Percentiles rank a stretch among this genome's conserved stretches.
phyloP scores from a whole-genome alignment of 345 rosid species.

The Psidium friedrichsthalianum region DNA sequence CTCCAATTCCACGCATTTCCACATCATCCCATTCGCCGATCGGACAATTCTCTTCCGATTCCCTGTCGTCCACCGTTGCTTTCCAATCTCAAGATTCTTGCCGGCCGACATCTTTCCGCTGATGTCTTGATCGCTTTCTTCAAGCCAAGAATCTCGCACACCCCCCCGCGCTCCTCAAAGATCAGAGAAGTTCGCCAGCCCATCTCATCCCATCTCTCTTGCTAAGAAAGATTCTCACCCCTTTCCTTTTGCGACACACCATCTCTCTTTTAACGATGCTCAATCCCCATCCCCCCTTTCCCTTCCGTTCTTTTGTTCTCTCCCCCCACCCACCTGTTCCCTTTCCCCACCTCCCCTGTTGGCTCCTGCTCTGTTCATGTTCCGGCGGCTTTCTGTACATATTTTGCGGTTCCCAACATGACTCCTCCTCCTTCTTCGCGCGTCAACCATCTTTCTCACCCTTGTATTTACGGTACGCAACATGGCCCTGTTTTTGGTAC shows the following conservation, averaged over 20 bases:
- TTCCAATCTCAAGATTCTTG: constrained; percentile 24
- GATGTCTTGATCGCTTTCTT: constrained; percentile 1
- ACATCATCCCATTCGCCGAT: not conserved
- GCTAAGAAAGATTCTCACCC: not conserved
- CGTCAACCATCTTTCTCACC: constrained; percentile 59
- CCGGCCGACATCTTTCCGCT: not conserved
- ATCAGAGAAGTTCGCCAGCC: not conserved
- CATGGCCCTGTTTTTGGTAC: not conserved
- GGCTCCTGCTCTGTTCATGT: not conserved
- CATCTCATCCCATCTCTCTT: not conserved
- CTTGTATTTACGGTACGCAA: constrained; percentile 61
- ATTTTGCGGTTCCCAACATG: constrained; percentile 20
- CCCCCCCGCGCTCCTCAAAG: not conserved
- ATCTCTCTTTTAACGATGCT: constrained; percentile 1
- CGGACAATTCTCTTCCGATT: constrained; percentile 45
- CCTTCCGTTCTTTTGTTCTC: not conserved
- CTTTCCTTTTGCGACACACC: not conserved
- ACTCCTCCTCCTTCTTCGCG: constrained; percentile 37
- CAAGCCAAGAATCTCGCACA: constrained; percentile 11
- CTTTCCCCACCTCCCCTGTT: constrained; percentile 3
- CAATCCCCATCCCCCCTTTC: not conserved
- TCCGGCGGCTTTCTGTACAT: not conserved
- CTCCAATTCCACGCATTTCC: constrained; percentile 4
- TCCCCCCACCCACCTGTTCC: not conserved
- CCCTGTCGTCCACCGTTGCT: constrained; percentile 13